Evolutionary conservation across 345 rosid genomes (phyloP).

Genomic region (Citrus inodora): DNA sequence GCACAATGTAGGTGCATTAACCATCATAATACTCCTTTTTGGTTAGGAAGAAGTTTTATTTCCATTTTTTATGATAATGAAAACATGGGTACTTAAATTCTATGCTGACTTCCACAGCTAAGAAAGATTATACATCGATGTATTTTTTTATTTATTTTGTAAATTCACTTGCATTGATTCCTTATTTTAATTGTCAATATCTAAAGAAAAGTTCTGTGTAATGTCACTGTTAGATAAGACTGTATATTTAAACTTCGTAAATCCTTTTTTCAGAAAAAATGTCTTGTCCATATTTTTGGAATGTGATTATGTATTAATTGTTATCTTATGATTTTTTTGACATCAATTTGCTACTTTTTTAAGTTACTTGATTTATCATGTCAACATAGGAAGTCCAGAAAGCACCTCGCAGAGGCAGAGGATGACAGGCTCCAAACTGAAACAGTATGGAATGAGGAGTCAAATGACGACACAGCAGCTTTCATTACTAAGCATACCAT

Average conservation of each 20-base stretch:
- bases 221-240: background rate
- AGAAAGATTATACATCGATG: background rate
- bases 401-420: conserved; percentile 19
- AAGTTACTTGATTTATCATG: background rate
- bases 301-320: background rate
- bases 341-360: background rate
- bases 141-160: background rate
- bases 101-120: background rate
- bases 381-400: conserved; percentile 29
- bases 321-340: background rate
- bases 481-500: conserved; percentile 19
- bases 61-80: background rate
- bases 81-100: too few relatives aligned
- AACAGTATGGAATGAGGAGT: conserved; percentile 10
- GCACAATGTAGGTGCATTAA: background rate
- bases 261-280: too few relatives aligned
- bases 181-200: background rate
- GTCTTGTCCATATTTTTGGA: background rate
- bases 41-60: background rate
- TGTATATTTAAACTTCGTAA: background rate
- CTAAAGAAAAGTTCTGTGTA: background rate
- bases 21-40: background rate
- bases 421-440: conserved; percentile 17
- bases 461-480: conserved; percentile 12
- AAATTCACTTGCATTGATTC: background rate